Base-by-base conservation (phyloP, 805 yeast species). In the Starmerella geochares region DNA sequence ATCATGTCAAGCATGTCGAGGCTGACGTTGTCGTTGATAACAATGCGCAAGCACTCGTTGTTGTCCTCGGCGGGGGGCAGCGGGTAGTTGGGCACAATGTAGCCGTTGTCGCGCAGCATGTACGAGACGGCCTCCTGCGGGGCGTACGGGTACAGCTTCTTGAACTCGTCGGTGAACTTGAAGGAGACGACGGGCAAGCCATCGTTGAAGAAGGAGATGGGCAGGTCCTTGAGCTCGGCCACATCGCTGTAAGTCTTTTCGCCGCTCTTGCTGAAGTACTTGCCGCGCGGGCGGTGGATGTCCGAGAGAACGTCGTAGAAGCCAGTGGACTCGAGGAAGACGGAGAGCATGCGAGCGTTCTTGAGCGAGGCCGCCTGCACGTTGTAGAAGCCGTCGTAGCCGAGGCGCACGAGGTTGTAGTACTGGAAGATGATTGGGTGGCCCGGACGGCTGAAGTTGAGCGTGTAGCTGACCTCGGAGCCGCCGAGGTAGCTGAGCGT, bases 131-230 rank as follows among this genome's bases (percentile, higher is more conserved):
- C 72, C 16, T 81, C 73, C 66, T 88, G 96, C 9, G 94, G 95
- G 49, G 87, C 76, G 65, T 79, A 86, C 3, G 95, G 92, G 64
- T 79, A 84, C 37, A 72, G 63, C 38, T 73, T 62, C 37, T 67
- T 63, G 63, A 87, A 77, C 33, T 71, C 70, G 46, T 78, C 70
- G 2, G 84, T 74, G 58, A 87, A 76, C 62, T 78, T 78, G 74
- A 86, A 87, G 0, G 96, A 83, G 38, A 86, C 95, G 29, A 87
- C 92, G 2, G 96, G 96, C 53, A 87, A 74, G 2, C 95, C 95
- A 1, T 83, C 80, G 59, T 77, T 74, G 69, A 69, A 86, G 24
- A 64, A 65, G 27, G 17, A 24, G 10, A 40, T 17, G 16, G 53
- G 49, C 49, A 49, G 42, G 45, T 35, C 38, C 28, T 37, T 19